Evolutionary conservation across 352 stramenopile species (phyloP).

Genomic region (Pythium vanterpoolii): DNA sequence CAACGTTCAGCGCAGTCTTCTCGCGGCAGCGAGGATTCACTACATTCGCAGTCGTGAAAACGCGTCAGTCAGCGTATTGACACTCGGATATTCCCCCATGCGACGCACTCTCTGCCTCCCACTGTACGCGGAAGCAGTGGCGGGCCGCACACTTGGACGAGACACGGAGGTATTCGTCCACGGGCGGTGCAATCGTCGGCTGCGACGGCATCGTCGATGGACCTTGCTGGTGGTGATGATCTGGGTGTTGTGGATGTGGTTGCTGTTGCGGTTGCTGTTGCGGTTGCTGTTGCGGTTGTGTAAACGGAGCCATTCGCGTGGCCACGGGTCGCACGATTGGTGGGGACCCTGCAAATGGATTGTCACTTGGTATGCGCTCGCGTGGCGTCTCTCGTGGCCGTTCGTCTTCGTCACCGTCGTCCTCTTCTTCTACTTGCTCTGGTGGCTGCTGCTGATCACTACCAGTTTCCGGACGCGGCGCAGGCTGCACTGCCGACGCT

Average conservation of each 20-base stretch:
- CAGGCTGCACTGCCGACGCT: background rate
- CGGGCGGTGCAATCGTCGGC: slow-evolving; percentile 5
- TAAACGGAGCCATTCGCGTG: background rate
- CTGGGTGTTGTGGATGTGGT: no score
- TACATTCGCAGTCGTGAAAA: slow-evolving; percentile 25
- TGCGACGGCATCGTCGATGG: background rate
- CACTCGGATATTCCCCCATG: background rate
- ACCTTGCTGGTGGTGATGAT: no score
- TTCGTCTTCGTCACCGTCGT: slow-evolving; percentile 27
- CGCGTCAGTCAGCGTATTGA: background rate
- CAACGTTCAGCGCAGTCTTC: slow-evolving; percentile 71
- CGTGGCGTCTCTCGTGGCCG: slow-evolving; percentile 11
- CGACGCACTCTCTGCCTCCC: slow-evolving; percentile 70
- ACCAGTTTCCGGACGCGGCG: no score
- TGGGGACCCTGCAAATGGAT: slow-evolving; percentile 4
- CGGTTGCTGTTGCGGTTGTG: background rate
- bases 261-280: background rate
- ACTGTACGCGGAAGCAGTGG: slow-evolving; percentile 74
- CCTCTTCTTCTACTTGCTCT: slow-evolving; percentile 13
- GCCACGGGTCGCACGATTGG: no score
- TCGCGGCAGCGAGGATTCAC: slow-evolving; percentile 71
- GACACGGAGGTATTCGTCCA: slow-evolving; percentile 54
- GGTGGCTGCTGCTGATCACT: background rate
- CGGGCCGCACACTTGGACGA: slow-evolving; percentile 58
- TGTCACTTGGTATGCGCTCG: background rate